phyloP scores from a whole-genome alignment of 225 moss, liverwort and hornwort genomes.

The Anthoceros angustus region DNA sequence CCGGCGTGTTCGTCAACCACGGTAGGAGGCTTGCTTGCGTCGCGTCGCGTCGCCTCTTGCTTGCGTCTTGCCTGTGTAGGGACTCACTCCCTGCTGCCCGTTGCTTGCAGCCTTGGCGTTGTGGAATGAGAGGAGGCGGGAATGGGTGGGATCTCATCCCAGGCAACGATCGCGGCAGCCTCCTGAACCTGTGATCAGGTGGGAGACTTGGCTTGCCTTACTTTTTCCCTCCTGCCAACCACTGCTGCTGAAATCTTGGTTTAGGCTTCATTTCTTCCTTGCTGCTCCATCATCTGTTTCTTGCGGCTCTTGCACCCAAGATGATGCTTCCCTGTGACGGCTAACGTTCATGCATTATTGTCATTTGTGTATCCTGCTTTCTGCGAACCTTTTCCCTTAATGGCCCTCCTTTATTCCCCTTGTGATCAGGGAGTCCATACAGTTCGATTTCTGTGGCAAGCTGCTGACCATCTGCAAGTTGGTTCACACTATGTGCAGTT shows the following conservation, averaged over 20 bases:
- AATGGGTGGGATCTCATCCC: constrained; percentile 34
- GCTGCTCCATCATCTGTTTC: not conserved
- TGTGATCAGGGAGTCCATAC: not conserved
- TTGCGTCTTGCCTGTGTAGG: not conserved
- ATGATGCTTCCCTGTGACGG: not conserved
- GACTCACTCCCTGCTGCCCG: not conserved
- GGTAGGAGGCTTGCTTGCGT: constrained; percentile 9
- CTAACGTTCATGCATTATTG: not conserved
- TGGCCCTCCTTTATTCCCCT: not conserved
- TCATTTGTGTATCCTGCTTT: not conserved
- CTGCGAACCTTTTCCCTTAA: not conserved
- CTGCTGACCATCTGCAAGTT: constrained; percentile 2
- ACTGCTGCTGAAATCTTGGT: not conserved
- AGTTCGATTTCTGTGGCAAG: constrained; percentile 4
- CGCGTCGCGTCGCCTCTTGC: not conserved
- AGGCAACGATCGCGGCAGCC: constrained; percentile 24
- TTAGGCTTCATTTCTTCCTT: not conserved
- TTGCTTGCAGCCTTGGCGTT: constrained; percentile 21
- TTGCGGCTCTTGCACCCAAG: not conserved
- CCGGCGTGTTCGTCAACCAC: constrained; percentile 26
- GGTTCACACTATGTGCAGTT: constrained; percentile 17
- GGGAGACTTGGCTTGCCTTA: not conserved
- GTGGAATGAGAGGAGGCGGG: constrained; percentile 38
- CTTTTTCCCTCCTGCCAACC: not conserved
- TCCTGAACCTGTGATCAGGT: constrained; percentile 39